Percentiles rank a stretch among this genome's conserved stretches.
Evolutionary conservation across 805 yeast species (phyloP).

Genomic region (Sugiyamaella floridensis): DNA sequence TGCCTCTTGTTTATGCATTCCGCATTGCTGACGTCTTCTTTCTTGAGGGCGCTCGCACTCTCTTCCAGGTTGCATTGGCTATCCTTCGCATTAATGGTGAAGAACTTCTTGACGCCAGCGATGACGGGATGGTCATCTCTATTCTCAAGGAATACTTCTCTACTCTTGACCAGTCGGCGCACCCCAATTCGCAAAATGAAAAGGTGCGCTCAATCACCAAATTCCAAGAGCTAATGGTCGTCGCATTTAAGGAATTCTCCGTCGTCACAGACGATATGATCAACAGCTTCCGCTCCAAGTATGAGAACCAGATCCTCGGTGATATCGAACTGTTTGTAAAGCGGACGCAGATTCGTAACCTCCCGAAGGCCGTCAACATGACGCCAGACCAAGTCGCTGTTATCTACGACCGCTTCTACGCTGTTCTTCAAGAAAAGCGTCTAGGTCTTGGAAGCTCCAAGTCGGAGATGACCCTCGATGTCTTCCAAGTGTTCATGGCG

Average conservation of each 20-base stretch:
- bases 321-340: conserved; percentile 89
- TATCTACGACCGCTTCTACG: conserved; percentile 78
- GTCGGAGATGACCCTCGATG: conserved; percentile 66
- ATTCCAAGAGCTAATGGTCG: conserved; percentile 84
- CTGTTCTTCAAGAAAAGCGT: conserved; percentile 58
- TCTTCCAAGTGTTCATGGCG: conserved; percentile 66
- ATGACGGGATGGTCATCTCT: conserved; percentile 87
- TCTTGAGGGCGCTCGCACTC: conserved; percentile 78
- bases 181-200: conserved; percentile 60
- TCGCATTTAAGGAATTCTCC: conserved; percentile 86
- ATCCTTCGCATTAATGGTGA: conserved; percentile 86
- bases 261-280: conserved; percentile 71
- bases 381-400: conserved; percentile 53
- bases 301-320: conserved; percentile 68
- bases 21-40: conserved; percentile 86
- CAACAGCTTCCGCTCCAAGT: conserved; percentile 58
- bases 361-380: conserved; percentile 66
- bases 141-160: conserved; percentile 77
- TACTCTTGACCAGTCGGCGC: conserved; percentile 69
- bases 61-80: conserved; percentile 91
- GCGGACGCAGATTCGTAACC: conserved; percentile 80
- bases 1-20: conserved; percentile 92
- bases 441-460: conserved; percentile 40
- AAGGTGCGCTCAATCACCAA: conserved; percentile 63
- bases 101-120: conserved; percentile 66